Evolutionary conservation across 352 stramenopile genomes (phyloP), one percentile per base, ranked within the genome.

Genomic region (Globisporangium barbulae): DNA sequence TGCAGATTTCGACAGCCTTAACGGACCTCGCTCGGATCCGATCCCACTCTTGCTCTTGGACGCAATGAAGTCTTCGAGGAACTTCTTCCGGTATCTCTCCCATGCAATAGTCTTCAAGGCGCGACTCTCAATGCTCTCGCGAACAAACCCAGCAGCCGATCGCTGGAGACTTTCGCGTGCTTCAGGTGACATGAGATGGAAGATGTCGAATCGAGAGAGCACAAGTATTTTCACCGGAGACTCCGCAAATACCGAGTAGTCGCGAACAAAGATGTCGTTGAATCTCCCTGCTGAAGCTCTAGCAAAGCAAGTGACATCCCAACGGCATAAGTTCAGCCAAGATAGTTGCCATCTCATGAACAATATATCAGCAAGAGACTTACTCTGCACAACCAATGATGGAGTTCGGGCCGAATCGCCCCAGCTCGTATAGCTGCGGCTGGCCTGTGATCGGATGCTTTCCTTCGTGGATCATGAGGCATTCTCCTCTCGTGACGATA

Each of bases 171-270:
- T 91, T 33, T 72, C 79, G 0, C 83, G 81, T 33, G 85, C 83
- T 54, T 85, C 77, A 2, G 81, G 56, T 7, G 83, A 88, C 77
- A 91, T 89, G 17, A 94, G 68, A 59, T 94, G 85, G 58, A 94
- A 94, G 10, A 92, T 91, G 45, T 94, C 82, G 57, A 92, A 94
- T 28, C 85, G 76, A 25, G 85, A 94, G n/a, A 94, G 70, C 22
- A 94, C 75, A 15, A 94, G 81, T 41, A 92, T 65, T 45, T 90
- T 90, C 53, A 94, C 85, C 0, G 83, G 85, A 0, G 81, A 91
- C 59, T 90, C 74, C 0, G 85, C 85, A 30, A 81, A 69, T 30
- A 94, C 85, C n/a, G 85, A 88, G 69, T 89, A 90, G 33, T 90
- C 77, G 9, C 85, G 82, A 13, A 88, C 72, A 33, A 78, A 85